These are phyloP conservation scores for Fusarium keratoplasticum DNA, from an alignment of 2,329 filamentous ascomycete genomes.

Conservation along the genomic window DNA sequence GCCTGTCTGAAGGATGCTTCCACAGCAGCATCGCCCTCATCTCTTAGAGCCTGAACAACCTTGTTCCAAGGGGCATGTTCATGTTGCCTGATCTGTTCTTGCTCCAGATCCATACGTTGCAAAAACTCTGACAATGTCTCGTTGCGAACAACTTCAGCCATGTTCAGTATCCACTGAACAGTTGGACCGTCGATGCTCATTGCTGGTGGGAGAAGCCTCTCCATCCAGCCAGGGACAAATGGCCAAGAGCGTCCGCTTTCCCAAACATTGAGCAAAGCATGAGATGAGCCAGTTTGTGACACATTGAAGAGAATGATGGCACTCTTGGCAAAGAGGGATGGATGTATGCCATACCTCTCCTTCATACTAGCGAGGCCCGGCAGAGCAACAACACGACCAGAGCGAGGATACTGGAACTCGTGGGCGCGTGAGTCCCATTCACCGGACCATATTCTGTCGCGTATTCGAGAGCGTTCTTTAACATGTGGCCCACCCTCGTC, in stretches of 20 bases:
- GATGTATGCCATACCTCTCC: slow-evolving; percentile 34
- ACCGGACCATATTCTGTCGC: slow-evolving; percentile 45
- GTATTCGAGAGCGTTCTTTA: slow-evolving; percentile 33
- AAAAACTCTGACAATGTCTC: slow-evolving; percentile 48
- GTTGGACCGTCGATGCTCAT: slow-evolving; percentile 54
- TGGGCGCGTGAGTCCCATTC: slow-evolving; percentile 41
- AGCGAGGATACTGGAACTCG: slow-evolving; percentile 47
- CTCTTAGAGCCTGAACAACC: slow-evolving; percentile 46
- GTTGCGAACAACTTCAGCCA: slow-evolving; percentile 39
- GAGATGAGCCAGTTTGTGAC: slow-evolving; percentile 45
- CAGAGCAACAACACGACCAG: slow-evolving; percentile 46
- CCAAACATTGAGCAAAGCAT: slow-evolving; percentile 51
- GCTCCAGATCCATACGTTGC: slow-evolving; percentile 41
- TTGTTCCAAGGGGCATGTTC: slow-evolving; percentile 51
- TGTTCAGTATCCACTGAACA: slow-evolving; percentile 51
- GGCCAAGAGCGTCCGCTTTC: slow-evolving; percentile 52
- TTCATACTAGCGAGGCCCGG: slow-evolving; percentile 40
- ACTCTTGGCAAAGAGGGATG: slow-evolving; percentile 47
- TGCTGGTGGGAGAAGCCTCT: slow-evolving; percentile 48
- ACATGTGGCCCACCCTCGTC: slow-evolving; percentile 39
- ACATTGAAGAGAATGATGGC: slow-evolving; percentile 51
- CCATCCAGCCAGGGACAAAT: slow-evolving; percentile 52
- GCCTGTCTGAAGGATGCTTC: slow-evolving; percentile 52
- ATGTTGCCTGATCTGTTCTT: slow-evolving; percentile 40
- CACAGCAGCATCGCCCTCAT: slow-evolving; percentile 48